phyloP scores from a whole-genome alignment of 2,329 filamentous ascomycete genomes.

The Fusarium temperatum region DNA sequence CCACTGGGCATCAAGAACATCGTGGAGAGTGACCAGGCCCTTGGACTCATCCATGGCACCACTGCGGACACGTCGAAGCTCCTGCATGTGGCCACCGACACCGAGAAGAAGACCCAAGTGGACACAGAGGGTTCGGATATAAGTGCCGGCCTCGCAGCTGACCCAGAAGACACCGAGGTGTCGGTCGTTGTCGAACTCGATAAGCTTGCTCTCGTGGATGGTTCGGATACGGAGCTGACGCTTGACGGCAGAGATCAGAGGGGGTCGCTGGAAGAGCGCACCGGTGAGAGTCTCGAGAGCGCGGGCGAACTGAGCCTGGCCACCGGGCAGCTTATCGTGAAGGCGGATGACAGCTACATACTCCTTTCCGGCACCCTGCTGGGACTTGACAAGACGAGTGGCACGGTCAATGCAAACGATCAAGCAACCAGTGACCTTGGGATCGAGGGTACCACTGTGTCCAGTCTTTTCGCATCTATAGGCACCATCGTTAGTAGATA shows the following conservation, averaged over 20 bases:
- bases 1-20: slow-evolving; percentile 92
- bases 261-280: slow-evolving; percentile 90
- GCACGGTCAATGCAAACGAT: slow-evolving; percentile 97
- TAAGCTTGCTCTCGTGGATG: slow-evolving; percentile 95
- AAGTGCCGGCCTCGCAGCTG: slow-evolving; percentile 95
- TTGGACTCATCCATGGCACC: slow-evolving; percentile 95
- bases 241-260: slow-evolving; percentile 98
- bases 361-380: slow-evolving; percentile 99
- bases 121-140: slow-evolving; percentile 97
- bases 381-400: slow-evolving; percentile 96
- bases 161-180: slow-evolving; percentile 99
- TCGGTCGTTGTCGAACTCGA: slow-evolving; percentile 98
- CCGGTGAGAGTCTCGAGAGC: slow-evolving; percentile 96
- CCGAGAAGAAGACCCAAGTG: slow-evolving; percentile 81
- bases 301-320: slow-evolving; percentile 90
- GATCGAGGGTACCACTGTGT: slow-evolving; percentile 97
- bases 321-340: slow-evolving; percentile 93
- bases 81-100: slow-evolving; percentile 98
- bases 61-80: slow-evolving; percentile 90
- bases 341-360: slow-evolving; percentile 96
- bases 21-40: slow-evolving; percentile 89
- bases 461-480: slow-evolving; percentile 83
- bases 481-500: slow-evolving; percentile 9
- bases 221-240: slow-evolving; percentile 97
- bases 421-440: slow-evolving; percentile 95